phyloP scores from a whole-genome alignment of 768 basidiomycete species.

The Trametes punicea region DNA sequence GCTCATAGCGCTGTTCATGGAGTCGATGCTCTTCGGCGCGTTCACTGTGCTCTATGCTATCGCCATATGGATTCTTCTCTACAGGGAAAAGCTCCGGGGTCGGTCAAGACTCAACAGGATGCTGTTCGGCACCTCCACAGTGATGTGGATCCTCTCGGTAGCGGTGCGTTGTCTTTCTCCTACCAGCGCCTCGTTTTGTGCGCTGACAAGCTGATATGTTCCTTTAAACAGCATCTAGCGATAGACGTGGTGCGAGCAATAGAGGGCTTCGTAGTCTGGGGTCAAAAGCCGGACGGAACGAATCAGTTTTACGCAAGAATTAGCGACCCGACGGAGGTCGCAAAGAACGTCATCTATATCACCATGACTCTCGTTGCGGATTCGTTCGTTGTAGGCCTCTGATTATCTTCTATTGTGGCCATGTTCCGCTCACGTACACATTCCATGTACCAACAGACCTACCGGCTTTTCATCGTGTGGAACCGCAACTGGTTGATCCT shows the following conservation, averaged over 20 bases:
- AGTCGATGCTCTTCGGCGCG: slow-evolving; percentile 19
- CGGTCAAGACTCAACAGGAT: slow-evolving; percentile 12
- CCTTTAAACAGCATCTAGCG: slow-evolving; percentile 1
- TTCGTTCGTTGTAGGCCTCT: slow-evolving; percentile 7
- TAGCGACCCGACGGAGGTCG: slow-evolving; percentile 12
- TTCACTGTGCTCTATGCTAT: slow-evolving; percentile 19
- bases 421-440: background rate
- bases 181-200: too few relatives aligned
- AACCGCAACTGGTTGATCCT: slow-evolving; percentile 10
- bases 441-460: background rate
- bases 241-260: slow-evolving; percentile 12
- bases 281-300: slow-evolving; percentile 4
- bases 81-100: slow-evolving; percentile 17
- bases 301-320: slow-evolving; percentile 4
- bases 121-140: slow-evolving; percentile 15
- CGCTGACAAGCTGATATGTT: background rate
- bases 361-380: slow-evolving; percentile 18
- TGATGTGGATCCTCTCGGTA: slow-evolving; percentile 15
- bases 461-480: slow-evolving; percentile 17
- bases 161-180: background rate
- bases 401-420: background rate
- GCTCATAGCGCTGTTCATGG: slow-evolving; percentile 19
- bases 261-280: slow-evolving; percentile 11
- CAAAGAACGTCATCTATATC: slow-evolving; percentile 19
- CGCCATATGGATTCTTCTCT: slow-evolving; percentile 19